These are phyloP conservation scores for Chaetomium fimeti DNA, from an alignment of 495 filamentous ascomycete genomes.

Conservation along the genomic window DNA sequence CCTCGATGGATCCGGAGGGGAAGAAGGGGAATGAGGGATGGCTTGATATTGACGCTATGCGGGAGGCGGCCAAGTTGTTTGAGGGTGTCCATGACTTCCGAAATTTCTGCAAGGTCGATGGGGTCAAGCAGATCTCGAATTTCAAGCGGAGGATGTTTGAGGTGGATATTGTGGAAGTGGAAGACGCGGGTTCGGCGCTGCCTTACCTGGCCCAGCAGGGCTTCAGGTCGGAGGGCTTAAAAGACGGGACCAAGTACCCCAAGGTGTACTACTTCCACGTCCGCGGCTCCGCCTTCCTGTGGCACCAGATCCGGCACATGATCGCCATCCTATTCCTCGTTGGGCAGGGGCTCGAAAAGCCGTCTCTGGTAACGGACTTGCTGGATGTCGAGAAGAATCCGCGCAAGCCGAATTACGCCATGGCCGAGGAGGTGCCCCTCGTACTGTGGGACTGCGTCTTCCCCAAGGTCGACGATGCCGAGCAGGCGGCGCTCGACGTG, in stretches of 20 bases:
- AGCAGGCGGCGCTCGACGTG: slow-evolving; percentile 20
- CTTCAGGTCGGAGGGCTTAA: slow-evolving; percentile 7
- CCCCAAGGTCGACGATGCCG: slow-evolving; percentile 46
- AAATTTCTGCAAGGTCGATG: slow-evolving; percentile 93
- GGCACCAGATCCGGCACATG: slow-evolving; percentile 97
- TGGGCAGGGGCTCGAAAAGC: slow-evolving; percentile 82
- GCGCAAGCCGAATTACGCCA: slow-evolving; percentile 75
- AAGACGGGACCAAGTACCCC: slow-evolving; percentile 36
- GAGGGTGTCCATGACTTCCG: slow-evolving; percentile 90
- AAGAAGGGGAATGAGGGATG: slow-evolving; percentile 40
- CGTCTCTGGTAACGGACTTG: slow-evolving; percentile 66
- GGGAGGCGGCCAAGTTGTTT: slow-evolving; percentile 70
- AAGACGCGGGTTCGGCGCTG: slow-evolving; percentile 49
- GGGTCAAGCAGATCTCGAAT: slow-evolving; percentile 77
- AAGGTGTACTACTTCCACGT: slow-evolving; percentile 84
- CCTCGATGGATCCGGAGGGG: slow-evolving; percentile 29
- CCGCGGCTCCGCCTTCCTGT: slow-evolving; percentile 89
- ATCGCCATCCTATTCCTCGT: slow-evolving; percentile 81
- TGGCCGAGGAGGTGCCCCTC: slow-evolving; percentile 84
- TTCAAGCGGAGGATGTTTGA: slow-evolving; percentile 75
- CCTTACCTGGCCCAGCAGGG: slow-evolving; percentile 36
- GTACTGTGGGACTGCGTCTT: slow-evolving; percentile 96
- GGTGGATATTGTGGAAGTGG: slow-evolving; percentile 68
- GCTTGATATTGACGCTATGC: slow-evolving; percentile 86
- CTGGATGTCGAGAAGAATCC: slow-evolving; percentile 69